Evolutionary conservation across 78 protist genomes (phyloP).

Genomic region (Dictyostelium capitatum): DNA sequence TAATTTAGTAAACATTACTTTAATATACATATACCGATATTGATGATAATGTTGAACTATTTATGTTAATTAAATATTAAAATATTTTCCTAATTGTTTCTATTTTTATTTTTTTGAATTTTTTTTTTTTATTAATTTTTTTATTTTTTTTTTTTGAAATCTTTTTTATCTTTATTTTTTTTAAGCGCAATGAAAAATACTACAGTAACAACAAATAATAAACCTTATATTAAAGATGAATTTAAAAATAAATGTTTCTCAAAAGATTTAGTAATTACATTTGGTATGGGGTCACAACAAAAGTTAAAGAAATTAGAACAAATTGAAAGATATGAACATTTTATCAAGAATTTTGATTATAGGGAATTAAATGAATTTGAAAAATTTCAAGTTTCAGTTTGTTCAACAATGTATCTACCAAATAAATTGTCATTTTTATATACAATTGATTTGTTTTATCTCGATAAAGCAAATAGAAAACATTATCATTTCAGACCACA

Average conservation of each 20-base stretch:
- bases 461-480: neutral
- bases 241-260: conserved; percentile 7
- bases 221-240: neutral
- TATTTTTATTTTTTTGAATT: no score
- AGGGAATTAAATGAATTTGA: neutral
- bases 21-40: no score
- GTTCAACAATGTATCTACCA: neutral
- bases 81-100: no score
- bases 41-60: no score
- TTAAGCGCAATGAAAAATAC: neutral
- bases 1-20: no score
- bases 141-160: no score
- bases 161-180: no score
- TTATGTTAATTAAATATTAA: no score
- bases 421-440: neutral
- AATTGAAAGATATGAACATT: conserved; percentile 8
- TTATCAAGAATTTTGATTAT: neutral
- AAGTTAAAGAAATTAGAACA: neutral
- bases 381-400: neutral
- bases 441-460: neutral
- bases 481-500: neutral
- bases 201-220: neutral
- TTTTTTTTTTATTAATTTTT: no score
- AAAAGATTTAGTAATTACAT: conserved; percentile 13
- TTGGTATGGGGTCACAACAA: neutral